phyloP scores from a whole-genome alignment of 2,329 filamentous ascomycete species.

The Orbilia brochopaga region DNA sequence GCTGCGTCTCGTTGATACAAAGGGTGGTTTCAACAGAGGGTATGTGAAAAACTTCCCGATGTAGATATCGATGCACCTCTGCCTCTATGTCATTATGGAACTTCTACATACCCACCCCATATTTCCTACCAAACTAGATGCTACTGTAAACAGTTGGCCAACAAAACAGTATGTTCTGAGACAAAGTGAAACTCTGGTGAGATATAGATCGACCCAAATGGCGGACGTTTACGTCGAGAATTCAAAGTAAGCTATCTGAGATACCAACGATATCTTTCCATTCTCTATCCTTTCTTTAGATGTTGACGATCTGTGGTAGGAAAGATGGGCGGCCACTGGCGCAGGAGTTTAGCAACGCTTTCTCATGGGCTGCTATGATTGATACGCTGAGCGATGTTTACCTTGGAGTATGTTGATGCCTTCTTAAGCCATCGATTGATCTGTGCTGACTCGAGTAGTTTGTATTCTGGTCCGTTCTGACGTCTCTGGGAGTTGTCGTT shows the following conservation, averaged over 20 bases:
- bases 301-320: slow-evolving; percentile 60
- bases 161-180: slow-evolving; percentile 50
- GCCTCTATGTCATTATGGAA: slow-evolving; percentile 56
- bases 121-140: slow-evolving; percentile 12
- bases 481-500: slow-evolving; percentile 82
- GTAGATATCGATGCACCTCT: slow-evolving; percentile 68
- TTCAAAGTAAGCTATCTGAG: slow-evolving; percentile 38
- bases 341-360: slow-evolving; percentile 72
- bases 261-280: slow-evolving; percentile 9
- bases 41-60: slow-evolving; percentile 96
- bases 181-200: slow-evolving; percentile 49
- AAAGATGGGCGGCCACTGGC: slow-evolving; percentile 73
- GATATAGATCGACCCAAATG: slow-evolving; percentile 48
- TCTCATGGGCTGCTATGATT: slow-evolving; percentile 75
- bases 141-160: slow-evolving; percentile 45
- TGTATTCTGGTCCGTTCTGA: slow-evolving; percentile 93
- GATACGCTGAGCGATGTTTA: slow-evolving; percentile 89
- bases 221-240: slow-evolving; percentile 44
- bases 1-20: slow-evolving; percentile 83
- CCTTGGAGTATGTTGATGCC: slow-evolving; percentile 72
- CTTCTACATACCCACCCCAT: slow-evolving; percentile 27
- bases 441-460: slow-evolving; percentile 65
- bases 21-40: slow-evolving; percentile 85
- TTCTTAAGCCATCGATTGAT: not conserved
- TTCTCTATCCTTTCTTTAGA: not conserved